Evolutionary conservation across 768 basidiomycete species (phyloP), one percentile per base, ranked within the genome.

Genomic region (Pisolithus sp.): DNA sequence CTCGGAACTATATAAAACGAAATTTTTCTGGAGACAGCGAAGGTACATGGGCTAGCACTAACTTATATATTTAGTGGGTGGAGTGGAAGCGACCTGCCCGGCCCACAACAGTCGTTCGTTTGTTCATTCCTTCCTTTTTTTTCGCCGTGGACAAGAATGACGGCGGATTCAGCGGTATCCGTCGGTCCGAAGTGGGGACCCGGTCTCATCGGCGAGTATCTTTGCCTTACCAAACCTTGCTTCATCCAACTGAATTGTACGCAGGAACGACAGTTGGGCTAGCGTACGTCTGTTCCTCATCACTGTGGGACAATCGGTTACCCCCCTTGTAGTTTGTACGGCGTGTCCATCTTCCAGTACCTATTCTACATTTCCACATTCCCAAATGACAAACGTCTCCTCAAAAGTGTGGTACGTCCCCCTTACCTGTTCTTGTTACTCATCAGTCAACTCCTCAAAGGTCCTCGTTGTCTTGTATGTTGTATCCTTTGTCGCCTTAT

Each of bases 361-460:
- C 34, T 53, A 15, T 59, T 57, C 34, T 64, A 64, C 40, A 12
- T 57, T 8, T 39, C 28, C 40, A 40, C 46, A 1, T 64, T 64
- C 55, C 63, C 60, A 2, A 42, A 9, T 13, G 62, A 64, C 30
- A 17, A n/a, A 21, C 8, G 40, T 10, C 38, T 28, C 2, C 23
- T 64, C 8, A 64, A 46, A 44, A 3, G 9, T 10, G n/a, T 53
- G 48, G 62, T 62, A 5, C 52, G 62, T 6, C 17, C 10, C 15
- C 13, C 28, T 28, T 12, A 15, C 13, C 4, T 21, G 24, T 44
- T 26, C 13, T 5, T 17, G 8, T 7, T 44, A 26, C 20, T 17
- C 23, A 10, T 34, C 31, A 4, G 31, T 13, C 12, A 13, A 43
- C 23, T 23, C 20, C 13, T 12, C 7, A 13, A 43, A 43, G 23